phyloP scores from a whole-genome alignment of 257 asterid genomes.

The Primulina eburnea region DNA sequence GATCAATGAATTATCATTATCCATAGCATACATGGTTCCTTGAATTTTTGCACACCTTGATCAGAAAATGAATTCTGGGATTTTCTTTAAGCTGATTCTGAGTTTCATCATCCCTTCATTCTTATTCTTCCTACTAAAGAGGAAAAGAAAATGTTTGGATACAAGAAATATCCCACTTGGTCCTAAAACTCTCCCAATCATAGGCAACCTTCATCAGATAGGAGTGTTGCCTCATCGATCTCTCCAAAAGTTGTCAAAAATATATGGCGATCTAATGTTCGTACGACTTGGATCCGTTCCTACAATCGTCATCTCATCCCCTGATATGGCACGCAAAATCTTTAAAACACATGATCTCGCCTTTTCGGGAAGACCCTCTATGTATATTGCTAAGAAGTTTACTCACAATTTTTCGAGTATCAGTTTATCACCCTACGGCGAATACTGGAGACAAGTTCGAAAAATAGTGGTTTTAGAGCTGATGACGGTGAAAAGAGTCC shows the following conservation, averaged over 20 bases:
- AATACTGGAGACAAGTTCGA: constrained; percentile 35
- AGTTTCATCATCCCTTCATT: constrained; percentile 3
- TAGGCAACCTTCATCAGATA: constrained; percentile 44
- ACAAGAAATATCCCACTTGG: neutral
- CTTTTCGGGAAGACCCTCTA: constrained; percentile 30
- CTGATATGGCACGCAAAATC: constrained; percentile 33
- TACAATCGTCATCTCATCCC: constrained; percentile 28
- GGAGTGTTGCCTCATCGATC: constrained; percentile 42
- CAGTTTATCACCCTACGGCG: constrained; percentile 31
- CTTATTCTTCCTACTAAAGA: neutral
- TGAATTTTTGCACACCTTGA: no score
- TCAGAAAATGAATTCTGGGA: constrained; percentile 1
- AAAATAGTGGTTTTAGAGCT: constrained; percentile 31
- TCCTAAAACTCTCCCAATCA: constrained; percentile 36
- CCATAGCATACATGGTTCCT: no score
- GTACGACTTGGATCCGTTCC: constrained; percentile 38
- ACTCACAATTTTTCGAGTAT: constrained; percentile 17
- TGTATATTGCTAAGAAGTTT: neutral
- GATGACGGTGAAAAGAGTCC: constrained; percentile 32
- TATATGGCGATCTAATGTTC: constrained; percentile 39
- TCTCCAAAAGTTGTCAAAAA: constrained; percentile 25
- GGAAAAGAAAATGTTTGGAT: neutral
- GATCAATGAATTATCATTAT: no score
- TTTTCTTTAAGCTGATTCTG: constrained; percentile 10
- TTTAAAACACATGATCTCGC: constrained; percentile 33